Base-by-base conservation (phyloP, 306 rosid species). In the Vigna nakashimae region DNA sequence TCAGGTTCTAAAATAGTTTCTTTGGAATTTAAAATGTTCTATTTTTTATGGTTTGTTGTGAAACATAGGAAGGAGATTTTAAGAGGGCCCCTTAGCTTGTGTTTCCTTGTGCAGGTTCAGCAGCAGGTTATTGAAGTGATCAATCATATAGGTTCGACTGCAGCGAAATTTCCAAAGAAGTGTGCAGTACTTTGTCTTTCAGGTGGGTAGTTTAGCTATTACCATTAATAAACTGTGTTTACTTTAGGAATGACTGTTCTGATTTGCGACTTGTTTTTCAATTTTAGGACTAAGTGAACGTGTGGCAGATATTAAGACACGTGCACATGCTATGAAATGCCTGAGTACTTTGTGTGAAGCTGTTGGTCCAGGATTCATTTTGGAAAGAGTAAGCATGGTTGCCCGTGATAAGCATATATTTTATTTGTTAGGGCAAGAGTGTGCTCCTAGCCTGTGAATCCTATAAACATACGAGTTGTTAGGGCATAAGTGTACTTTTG, bases 291-390 rank as follows among this genome's bases (percentile, higher is more conserved):
- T 93, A 79, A 88, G 97, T 65, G 99, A 96, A 81, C 93, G 99
- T 34, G 99, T 96, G 24, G 99, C 99, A 51, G 99, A 96, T 91
- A 93, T 96, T 65, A 96, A 96, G 92, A 96, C 99, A 45, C 96
- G 98, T 48, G 86, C 83, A 52, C 90, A 85, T 84, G 97, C 97
- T 56, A 93, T 88, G 92, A 96, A 96, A 84, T 96, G 99, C 89
- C 98, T 96, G 38, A 90, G 97, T 80, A 71, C 90, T 49, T 88
- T 96, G 45, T 90, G 80, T 76, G 99, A 96, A 89, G 99, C 99
- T 57, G 89, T 90, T 71, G 97, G 97, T 73, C 99, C 98, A n/a
- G 99, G 98, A 36, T 93, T 96, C 86, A 67, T 96, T 71, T 91
- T 96, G 83, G 99, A 93, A 86, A 90, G 98, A 83, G 99, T 95